phyloP scores from a whole-genome alignment of 441 rosid genomes.

The Mallotus repandus region DNA sequence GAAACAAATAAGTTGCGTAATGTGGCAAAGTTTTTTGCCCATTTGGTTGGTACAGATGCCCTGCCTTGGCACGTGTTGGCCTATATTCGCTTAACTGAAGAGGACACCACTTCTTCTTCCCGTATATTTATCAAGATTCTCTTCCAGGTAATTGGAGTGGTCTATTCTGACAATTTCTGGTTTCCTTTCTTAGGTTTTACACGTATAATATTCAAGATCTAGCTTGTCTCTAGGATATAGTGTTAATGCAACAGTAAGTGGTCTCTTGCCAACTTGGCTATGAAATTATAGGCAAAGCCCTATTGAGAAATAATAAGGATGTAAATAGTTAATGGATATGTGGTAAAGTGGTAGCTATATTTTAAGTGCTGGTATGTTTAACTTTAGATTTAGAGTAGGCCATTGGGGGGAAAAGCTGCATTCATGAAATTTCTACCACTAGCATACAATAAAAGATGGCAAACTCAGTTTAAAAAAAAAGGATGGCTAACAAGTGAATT shows the following conservation, averaged over 20 bases:
- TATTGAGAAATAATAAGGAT: too few relatives aligned
- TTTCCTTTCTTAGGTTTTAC: conserved; percentile 1
- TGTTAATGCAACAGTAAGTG: too few relatives aligned
- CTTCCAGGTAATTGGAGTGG: conserved; percentile 58
- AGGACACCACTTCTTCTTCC: conserved; percentile 87
- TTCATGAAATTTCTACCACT: too few relatives aligned
- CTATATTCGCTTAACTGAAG: conserved; percentile 77
- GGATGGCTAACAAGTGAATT: too few relatives aligned
- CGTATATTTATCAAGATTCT: conserved; percentile 95
- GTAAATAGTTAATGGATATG: too few relatives aligned
- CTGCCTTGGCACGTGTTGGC: conserved; percentile 90
- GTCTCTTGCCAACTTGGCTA: neutral
- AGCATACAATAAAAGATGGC: too few relatives aligned
- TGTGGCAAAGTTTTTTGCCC: conserved; percentile 91
- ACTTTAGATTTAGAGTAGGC: too few relatives aligned
- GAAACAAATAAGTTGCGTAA: conserved; percentile 85
- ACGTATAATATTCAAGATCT: neutral
- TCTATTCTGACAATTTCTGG: neutral
- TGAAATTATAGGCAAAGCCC: neutral
- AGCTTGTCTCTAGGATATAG: neutral
- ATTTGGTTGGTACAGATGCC: conserved; percentile 84
- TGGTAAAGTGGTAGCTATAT: too few relatives aligned
- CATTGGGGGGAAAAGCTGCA: too few relatives aligned
- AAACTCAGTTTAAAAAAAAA: too few relatives aligned
- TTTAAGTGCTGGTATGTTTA: too few relatives aligned